Evolutionary conservation across 768 basidiomycete genomes (phyloP).

Genomic region (Dictyophora rubrovolvata): DNA sequence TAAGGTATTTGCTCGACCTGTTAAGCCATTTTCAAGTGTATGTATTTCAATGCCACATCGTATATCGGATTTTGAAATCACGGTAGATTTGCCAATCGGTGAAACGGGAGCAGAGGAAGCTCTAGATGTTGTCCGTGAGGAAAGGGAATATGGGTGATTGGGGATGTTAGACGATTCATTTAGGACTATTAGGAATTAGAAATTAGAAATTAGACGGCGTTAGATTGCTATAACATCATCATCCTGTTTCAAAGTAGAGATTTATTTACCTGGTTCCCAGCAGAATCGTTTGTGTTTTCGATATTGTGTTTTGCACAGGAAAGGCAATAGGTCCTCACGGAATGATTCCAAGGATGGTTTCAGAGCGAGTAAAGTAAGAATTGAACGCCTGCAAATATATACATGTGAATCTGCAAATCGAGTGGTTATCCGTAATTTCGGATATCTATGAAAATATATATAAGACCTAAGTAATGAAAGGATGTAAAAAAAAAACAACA

Average conservation of each 20-base stretch:
- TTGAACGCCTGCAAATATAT: slow-evolving; percentile 70
- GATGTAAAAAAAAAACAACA: slow-evolving; percentile 10
- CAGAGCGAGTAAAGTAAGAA: slow-evolving; percentile 56
- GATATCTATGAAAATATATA: slow-evolving; percentile 40
- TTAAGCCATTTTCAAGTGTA: slow-evolving; percentile 39
- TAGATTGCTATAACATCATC: background rate
- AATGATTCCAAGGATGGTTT: slow-evolving; percentile 72
- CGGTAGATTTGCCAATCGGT: slow-evolving; percentile 21
- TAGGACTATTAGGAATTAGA: background rate
- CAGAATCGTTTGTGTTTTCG: slow-evolving; percentile 47
- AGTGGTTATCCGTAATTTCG: slow-evolving; percentile 57
- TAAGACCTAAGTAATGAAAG: background rate
- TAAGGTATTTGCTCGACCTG: slow-evolving; percentile 68
- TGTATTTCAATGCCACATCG: slow-evolving; percentile 60
- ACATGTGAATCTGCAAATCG: slow-evolving; percentile 79
- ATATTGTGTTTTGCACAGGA: slow-evolving; percentile 83
- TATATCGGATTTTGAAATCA: slow-evolving; percentile 40
- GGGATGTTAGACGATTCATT: slow-evolving; percentile 2
- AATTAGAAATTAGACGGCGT: too few relatives aligned
- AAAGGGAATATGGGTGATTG: slow-evolving; percentile 1
- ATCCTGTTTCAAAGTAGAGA: background rate
- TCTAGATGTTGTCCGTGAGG: slow-evolving; percentile 9
- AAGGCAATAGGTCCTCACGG: slow-evolving; percentile 84
- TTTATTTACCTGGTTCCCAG: slow-evolving; percentile 41
- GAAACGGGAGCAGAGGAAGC: slow-evolving; percentile 14